phyloP scores from a whole-genome alignment of 352 stramenopile species.

The Pythium myriotylum region DNA sequence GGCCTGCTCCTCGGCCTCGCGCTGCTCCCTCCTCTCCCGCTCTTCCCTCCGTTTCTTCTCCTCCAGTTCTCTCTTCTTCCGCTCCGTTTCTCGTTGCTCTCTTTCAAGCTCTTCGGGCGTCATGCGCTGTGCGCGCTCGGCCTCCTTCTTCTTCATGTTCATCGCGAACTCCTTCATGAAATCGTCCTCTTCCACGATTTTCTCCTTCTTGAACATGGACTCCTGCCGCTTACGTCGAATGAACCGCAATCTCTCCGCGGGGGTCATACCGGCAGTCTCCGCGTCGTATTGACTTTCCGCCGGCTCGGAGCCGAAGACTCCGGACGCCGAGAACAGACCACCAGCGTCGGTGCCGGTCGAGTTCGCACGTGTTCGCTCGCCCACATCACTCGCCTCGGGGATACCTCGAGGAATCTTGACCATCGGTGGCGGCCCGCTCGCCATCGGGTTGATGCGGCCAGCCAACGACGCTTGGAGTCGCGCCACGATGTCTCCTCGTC shows the following conservation, averaged over 20 bases:
- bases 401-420: slow-evolving; percentile 23
- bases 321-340: slow-evolving; percentile 11
- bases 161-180: slow-evolving; percentile 68
- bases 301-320: neutral
- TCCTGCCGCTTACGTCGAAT: slow-evolving; percentile 65
- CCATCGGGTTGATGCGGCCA: slow-evolving; percentile 26
- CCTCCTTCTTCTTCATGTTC: slow-evolving; percentile 77
- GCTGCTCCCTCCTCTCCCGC: slow-evolving; percentile 1
- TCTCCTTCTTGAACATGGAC: slow-evolving; percentile 50
- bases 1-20: slow-evolving; percentile 4
- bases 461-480: slow-evolving; percentile 63
- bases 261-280: slow-evolving; percentile 62
- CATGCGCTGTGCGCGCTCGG: slow-evolving; percentile 21
- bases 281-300: slow-evolving; percentile 53
- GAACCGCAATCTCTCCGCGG: slow-evolving; percentile 62
- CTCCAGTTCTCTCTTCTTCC: slow-evolving; percentile 5
- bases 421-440: slow-evolving; percentile 17
- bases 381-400: neutral
- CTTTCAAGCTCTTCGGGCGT: slow-evolving; percentile 16
- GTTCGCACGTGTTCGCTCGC: slow-evolving; percentile 7
- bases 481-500: slow-evolving; percentile 38
- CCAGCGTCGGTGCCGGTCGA: neutral
- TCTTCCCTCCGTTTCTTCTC: neutral
- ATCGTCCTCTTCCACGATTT: slow-evolving; percentile 51
- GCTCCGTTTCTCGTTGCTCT: neutral